Conservation (phyloP, 176 grass and related monocot species). For the Avena insularis region DNA sequence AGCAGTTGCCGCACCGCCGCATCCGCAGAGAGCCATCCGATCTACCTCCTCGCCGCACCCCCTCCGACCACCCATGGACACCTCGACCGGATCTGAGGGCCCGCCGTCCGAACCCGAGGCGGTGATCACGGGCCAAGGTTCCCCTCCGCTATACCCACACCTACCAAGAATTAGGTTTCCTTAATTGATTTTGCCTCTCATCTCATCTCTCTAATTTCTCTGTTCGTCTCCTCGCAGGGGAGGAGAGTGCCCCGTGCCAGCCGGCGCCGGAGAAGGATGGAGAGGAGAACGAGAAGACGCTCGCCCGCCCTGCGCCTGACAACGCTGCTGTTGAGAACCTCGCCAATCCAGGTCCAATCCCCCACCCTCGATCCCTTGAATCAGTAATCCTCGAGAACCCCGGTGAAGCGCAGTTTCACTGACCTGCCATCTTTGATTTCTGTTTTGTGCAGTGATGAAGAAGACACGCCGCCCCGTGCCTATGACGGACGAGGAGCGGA, state of each 20-base stretch:
- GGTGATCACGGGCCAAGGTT: too few relatives aligned
- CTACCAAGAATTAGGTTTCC: too few relatives aligned
- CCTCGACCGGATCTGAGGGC: too few relatives aligned
- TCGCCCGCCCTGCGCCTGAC: neutral
- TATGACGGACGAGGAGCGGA: slow-evolving; percentile 37
- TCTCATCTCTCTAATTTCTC: neutral
- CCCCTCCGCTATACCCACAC: too few relatives aligned
- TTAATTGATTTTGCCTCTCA: too few relatives aligned
- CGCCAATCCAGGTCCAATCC: neutral
- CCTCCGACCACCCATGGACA: too few relatives aligned
- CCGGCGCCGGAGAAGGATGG: neutral
- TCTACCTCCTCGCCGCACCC: too few relatives aligned
- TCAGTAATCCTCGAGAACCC: neutral
- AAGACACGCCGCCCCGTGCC: neutral
- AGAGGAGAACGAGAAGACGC: neutral
- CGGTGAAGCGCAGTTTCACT: neutral
- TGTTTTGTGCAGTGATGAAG: neutral
- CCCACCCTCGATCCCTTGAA: neutral
- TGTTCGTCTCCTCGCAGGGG: neutral
- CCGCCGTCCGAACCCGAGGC: too few relatives aligned
- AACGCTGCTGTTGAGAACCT: neutral
- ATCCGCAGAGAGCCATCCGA: too few relatives aligned
- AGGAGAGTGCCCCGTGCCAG: neutral
- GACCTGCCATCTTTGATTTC: neutral
- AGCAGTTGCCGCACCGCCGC: too few relatives aligned